Evolutionary conservation across 805 yeast species (phyloP).

Genomic region (Yamadazyma ubonensis): DNA sequence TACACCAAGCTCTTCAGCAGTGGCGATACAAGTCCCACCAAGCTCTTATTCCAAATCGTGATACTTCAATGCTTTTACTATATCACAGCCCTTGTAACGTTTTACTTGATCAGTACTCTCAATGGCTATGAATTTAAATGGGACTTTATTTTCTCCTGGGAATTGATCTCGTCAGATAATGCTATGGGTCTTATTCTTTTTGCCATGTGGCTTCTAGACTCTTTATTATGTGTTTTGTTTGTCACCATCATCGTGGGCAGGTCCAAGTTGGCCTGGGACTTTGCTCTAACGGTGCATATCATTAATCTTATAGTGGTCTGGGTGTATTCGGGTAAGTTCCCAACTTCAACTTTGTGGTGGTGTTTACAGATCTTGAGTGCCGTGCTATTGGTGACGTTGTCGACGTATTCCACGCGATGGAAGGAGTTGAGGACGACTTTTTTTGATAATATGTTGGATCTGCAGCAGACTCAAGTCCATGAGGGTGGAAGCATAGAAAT

Average conservation of each 20-base stretch:
- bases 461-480: conserved; percentile 8
- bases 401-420: conserved; percentile 92
- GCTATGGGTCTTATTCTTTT: conserved; percentile 77
- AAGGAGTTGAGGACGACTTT: conserved; percentile 85
- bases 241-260: conserved; percentile 88
- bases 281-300: conserved; percentile 89
- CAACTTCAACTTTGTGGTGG: conserved; percentile 82
- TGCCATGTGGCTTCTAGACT: conserved; percentile 76
- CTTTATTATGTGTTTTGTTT: conserved; percentile 79
- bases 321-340: conserved; percentile 64
- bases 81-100: conserved; percentile 62
- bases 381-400: conserved; percentile 67
- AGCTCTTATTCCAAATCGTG: conserved; percentile 60
- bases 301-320: conserved; percentile 71
- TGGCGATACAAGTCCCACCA: conserved; percentile 34
- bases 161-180: conserved; percentile 65
- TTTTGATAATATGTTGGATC: conserved; percentile 76
- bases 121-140: conserved; percentile 68
- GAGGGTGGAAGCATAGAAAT: conserved; percentile 14
- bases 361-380: conserved; percentile 68
- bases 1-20: conserved; percentile 26
- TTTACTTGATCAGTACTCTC: conserved; percentile 62
- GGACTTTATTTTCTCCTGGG: conserved; percentile 81
- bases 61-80: conserved; percentile 79
- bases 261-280: conserved; percentile 93